Conservation (phyloP, 2,329 filamentous ascomycete species). For the Pezicula neosporulosa region DNA sequence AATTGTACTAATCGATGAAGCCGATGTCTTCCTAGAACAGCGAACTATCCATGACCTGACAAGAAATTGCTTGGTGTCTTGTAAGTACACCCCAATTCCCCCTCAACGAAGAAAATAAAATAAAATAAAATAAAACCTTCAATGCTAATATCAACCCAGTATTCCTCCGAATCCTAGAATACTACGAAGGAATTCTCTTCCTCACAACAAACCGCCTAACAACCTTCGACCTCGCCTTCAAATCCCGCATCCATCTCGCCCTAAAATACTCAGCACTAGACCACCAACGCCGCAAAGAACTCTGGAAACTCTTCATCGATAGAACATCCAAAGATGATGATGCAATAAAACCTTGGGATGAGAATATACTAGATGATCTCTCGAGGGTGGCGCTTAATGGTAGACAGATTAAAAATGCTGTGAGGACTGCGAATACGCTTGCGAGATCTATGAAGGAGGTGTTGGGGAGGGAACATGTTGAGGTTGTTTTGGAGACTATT, state of each 20-base stretch:
- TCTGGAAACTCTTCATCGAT: conserved; percentile 17
- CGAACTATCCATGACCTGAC: conserved; percentile 22
- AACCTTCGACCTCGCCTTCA: conserved; percentile 29
- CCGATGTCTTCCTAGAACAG: conserved; percentile 30
- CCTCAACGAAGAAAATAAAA: neutral
- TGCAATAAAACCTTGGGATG: neutral
- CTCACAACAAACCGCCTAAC: conserved; percentile 29
- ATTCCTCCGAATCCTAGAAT: conserved; percentile 32
- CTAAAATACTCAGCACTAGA: conserved; percentile 22
- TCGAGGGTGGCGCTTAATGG: neutral
- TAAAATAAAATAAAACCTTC: no score
- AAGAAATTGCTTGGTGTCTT: conserved; percentile 26
- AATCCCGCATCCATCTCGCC: conserved; percentile 27
- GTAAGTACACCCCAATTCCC: neutral
- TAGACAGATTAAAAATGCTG: conserved; percentile 1
- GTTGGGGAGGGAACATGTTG: neutral
- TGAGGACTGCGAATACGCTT: neutral
- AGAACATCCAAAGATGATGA: neutral
- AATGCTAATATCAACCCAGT: conserved; percentile 5
- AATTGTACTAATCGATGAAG: conserved; percentile 29
- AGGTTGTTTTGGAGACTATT: conserved; percentile 3
- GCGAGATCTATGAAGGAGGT: neutral
- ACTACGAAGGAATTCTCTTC: conserved; percentile 35
- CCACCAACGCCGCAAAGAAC: conserved; percentile 10
- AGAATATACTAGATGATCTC: neutral